Conservation (phyloP, 139 green algal species). For the Chlorella vulgaris region DNA sequence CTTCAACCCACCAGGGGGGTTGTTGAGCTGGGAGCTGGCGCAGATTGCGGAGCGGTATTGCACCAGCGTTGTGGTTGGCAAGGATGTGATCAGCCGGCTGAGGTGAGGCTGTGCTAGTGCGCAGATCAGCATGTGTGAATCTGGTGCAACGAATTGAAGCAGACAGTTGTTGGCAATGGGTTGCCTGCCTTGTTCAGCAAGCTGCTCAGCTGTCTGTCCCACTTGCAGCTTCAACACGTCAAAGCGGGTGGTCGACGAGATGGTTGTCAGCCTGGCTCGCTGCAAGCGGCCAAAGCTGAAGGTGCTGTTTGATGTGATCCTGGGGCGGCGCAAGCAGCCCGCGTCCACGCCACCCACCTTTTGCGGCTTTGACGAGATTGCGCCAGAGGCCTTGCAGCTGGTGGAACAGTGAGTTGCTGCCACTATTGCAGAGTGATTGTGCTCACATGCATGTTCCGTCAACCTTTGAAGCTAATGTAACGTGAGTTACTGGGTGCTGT, state of each 20-base stretch:
- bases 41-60: constrained; percentile 42
- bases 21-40: constrained; percentile 47
- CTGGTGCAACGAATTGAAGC: no score
- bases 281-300: constrained; percentile 50
- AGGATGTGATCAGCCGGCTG: constrained; percentile 64
- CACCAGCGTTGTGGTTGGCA: constrained; percentile 62
- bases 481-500: background rate
- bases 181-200: no score
- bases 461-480: no score
- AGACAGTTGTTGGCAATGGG: background rate
- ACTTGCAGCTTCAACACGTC: constrained; percentile 29
- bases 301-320: constrained; percentile 10
- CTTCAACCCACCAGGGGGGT: constrained; percentile 61
- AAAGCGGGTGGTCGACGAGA: constrained; percentile 49
- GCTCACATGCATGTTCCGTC: no score
- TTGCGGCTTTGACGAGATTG: constrained; percentile 37
- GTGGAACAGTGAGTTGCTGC: constrained; percentile 29
- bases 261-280: constrained; percentile 55
- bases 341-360: constrained; percentile 27
- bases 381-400: constrained; percentile 23
- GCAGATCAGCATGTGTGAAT: no score
- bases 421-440: no score
- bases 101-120: background rate
- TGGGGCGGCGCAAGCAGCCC: constrained; percentile 19
- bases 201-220: background rate